phyloP scores from a whole-genome alignment of 768 basidiomycete genomes.

The Clavaria fumosa region DNA sequence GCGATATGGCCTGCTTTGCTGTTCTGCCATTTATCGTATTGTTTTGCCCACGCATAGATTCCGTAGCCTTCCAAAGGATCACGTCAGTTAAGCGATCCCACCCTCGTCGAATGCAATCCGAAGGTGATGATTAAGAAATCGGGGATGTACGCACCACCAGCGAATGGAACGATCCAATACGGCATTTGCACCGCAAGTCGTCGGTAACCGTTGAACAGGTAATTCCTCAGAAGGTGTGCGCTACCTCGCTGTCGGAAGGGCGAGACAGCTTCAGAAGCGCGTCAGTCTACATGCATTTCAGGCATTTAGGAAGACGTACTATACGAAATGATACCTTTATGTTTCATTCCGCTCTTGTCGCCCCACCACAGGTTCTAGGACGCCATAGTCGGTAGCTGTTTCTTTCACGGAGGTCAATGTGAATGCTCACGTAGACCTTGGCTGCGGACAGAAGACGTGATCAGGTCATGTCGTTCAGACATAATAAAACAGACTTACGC shows the following conservation, averaged over 20 bases:
- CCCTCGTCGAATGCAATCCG: too few species aligned
- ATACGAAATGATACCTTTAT: constrained; percentile 69
- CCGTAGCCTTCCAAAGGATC: constrained; percentile 70
- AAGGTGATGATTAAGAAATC: background rate
- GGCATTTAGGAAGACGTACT: constrained; percentile 34
- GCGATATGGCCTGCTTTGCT: constrained; percentile 61
- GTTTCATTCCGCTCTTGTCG: constrained; percentile 46
- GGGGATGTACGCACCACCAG: constrained; percentile 43
- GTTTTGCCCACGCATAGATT: constrained; percentile 68
- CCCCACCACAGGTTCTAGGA: constrained; percentile 84
- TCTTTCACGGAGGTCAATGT: background rate
- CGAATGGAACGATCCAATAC: constrained; percentile 64
- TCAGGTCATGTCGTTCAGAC: constrained; percentile 5
- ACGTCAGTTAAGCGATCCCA: too few species aligned
- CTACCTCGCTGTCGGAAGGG: constrained; percentile 66
- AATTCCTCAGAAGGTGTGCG: constrained; percentile 52
- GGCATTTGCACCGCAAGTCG: constrained; percentile 48
- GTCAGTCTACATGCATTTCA: constrained; percentile 2
- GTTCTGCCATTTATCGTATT: constrained; percentile 47
- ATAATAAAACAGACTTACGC: constrained; percentile 33
- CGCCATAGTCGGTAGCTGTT: background rate
- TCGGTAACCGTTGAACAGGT: constrained; percentile 78
- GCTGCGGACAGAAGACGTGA: constrained; percentile 24
- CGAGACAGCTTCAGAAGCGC: constrained; percentile 45
- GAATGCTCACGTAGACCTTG: constrained; percentile 62